Base-by-base conservation (phyloP, 2,329 filamentous ascomycete genomes). In the Juglanconis oblonga region DNA sequence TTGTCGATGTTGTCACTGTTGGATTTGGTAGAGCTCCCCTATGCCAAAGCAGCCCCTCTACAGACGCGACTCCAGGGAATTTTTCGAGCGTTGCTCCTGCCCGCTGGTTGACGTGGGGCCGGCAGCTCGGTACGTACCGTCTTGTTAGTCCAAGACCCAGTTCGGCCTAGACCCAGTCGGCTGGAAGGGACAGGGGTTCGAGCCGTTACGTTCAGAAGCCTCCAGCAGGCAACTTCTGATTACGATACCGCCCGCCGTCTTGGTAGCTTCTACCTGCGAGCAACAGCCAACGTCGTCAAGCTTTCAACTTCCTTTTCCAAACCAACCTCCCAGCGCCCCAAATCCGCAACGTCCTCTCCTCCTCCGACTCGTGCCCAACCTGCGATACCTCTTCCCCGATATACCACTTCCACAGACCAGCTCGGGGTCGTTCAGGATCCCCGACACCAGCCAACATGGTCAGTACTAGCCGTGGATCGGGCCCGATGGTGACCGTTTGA, bases 391-490 rank as follows among this genome's bases (percentile, higher is more conserved):
- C 40, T 29, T 64, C 59, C 49, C 10, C 29, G 31, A 42, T 33
- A 17, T 24, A 36, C 29, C 50, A 40, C 45, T 33, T 5, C 57
- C 42, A 49, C 32, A 35, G 17, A 33, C 35, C 31, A 58, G 33
- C 11, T 14, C 35, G 50, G 61, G 55, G 47, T 42, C 24, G 33
- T 54, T 52, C 17, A 58, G 55, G 54, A 58, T 47, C 48, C 56
- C 59, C 62, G 42, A 53, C 53, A 35, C 44, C 69, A 67, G 70
- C 65, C 73, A 77, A 67, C 68, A 79, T 80, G 77, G 77, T 80
- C 65, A 69, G 75, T 56, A 58, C 42, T 55, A 66, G 62, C 54
- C 40, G 36, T 32, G 38, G 38, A 29, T 38, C 35, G 8, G 47
- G 14, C 55, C 36, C 51, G 35, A 52, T 58, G 57, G 52, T 56